Percentiles rank a stretch among this genome's conserved stretches.
Conservation (phyloP, 768 basidiomycete species). For the Pleurotus citrinopileatus region DNA sequence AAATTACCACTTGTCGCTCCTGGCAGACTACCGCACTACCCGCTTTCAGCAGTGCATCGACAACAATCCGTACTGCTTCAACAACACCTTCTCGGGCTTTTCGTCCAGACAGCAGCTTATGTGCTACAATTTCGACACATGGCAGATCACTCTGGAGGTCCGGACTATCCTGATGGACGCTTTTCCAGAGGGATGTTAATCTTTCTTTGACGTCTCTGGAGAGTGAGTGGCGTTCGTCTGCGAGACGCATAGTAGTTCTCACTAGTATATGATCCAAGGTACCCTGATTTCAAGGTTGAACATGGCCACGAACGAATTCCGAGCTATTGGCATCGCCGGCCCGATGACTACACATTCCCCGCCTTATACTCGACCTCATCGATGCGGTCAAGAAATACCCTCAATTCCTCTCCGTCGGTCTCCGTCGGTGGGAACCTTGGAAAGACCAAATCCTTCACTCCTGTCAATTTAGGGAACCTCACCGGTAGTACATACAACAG, state of each 20-base stretch:
- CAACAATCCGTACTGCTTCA: conserved; percentile 7
- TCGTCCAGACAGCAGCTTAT: conserved; percentile 4
- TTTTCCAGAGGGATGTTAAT: not conserved
- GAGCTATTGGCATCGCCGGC: conserved; percentile 8
- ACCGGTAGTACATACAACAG: conserved; percentile 4
- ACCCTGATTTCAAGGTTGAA: not conserved
- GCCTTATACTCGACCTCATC: not conserved
- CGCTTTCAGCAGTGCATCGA: conserved; percentile 4
- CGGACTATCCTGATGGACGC: conserved; percentile 9
- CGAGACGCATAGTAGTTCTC: not conserved
- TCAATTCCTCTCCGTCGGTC: conserved; percentile 9
- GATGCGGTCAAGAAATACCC: not conserved
- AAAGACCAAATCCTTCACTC: conserved; percentile 3
- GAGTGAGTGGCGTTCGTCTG: not conserved
- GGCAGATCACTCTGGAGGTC: conserved; percentile 7
- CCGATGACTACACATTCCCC: conserved; percentile 4
- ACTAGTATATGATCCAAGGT: not conserved
- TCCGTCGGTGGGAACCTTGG: conserved; percentile 8
- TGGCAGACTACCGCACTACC: not conserved
- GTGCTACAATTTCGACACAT: conserved; percentile 1
- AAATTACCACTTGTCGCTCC: not conserved
- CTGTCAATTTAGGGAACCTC: conserved; percentile 1
- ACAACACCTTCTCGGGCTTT: not conserved
- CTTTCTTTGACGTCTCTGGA: conserved; percentile 1
- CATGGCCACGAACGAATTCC: conserved; percentile 11